These are phyloP conservation scores for Arbutus unedo DNA, from an alignment of 148 eudicot genomes.

Conservation along the genomic window DNA sequence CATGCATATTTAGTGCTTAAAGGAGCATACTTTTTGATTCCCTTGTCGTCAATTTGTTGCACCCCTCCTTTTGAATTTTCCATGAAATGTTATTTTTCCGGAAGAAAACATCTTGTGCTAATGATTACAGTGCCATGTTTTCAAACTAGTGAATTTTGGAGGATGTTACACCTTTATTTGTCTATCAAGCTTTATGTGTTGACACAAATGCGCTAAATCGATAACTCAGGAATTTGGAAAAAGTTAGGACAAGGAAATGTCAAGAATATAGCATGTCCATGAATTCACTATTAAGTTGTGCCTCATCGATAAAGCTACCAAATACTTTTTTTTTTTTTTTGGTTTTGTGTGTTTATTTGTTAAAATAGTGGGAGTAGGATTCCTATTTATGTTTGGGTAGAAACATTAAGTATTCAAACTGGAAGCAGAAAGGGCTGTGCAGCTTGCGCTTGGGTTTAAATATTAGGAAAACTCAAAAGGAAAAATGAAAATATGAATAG, in stretches of 20 bases:
- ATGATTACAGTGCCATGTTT: background rate
- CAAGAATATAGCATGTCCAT: background rate
- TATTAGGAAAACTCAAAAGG: background rate
- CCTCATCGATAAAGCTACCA: background rate
- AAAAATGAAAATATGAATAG: background rate
- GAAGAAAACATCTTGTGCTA: background rate
- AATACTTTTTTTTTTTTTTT: background rate
- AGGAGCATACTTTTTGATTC: background rate
- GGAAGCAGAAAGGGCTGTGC: background rate
- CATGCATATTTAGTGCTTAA: background rate
- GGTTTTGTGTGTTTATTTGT: background rate
- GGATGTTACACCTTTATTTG: background rate
- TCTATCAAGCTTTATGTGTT: constrained; percentile 2
- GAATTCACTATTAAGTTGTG: background rate
- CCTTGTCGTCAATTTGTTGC: too few relatives aligned
- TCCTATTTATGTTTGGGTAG: background rate
- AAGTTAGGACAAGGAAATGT: background rate
- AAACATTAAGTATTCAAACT: background rate
- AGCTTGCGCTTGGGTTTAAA: background rate
- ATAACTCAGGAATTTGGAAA: background rate
- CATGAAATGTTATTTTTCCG: background rate
- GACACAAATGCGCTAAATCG: background rate
- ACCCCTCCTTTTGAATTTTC: background rate
- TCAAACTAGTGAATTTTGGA: background rate
- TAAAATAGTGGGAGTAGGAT: background rate